These are phyloP conservation scores for Trichosanthes truncata DNA, from an alignment of 306 rosid genomes.

Conservation along the genomic window DNA sequence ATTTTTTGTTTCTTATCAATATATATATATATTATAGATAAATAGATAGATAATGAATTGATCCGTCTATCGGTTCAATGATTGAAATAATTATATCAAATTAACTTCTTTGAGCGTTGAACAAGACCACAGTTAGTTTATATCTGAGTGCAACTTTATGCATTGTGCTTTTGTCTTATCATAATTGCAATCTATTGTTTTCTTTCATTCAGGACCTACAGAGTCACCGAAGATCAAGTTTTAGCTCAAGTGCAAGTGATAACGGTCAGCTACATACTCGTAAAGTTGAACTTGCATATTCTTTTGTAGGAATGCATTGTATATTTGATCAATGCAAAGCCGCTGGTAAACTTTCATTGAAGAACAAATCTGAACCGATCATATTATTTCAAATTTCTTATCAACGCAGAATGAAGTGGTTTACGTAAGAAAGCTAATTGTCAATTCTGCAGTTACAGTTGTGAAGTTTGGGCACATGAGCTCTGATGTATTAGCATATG, in stretches of 20 bases:
- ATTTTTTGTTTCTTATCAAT: no score
- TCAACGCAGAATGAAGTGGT: slow-evolving; percentile 9
- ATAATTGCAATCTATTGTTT: neutral
- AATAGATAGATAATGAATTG: no score
- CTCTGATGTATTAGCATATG: slow-evolving; percentile 95
- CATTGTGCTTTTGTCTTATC: neutral
- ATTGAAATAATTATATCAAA: neutral
- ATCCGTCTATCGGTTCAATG: no score
- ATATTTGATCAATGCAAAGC: slow-evolving; percentile 89
- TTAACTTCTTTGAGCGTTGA: neutral
- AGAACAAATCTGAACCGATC: neutral
- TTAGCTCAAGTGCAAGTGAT: slow-evolving; percentile 68
- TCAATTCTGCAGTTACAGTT: slow-evolving; percentile 62
- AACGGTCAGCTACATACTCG: slow-evolving; percentile 41
- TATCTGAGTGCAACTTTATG: neutral
- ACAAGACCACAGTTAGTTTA: neutral
- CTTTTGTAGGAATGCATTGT: slow-evolving; percentile 96
- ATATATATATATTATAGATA: no score
- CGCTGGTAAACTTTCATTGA: slow-evolving; percentile 45
- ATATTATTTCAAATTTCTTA: neutral
- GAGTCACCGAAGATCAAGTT: slow-evolving; percentile 62
- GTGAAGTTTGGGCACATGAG: slow-evolving; percentile 97
- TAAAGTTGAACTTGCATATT: slow-evolving; percentile 68
- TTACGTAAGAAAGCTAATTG: slow-evolving; percentile 15
- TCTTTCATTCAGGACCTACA: slow-evolving; percentile 45